Evolutionary conservation across 108 stramenopile genomes (phyloP).

Genomic region (Nitzschia putrida): DNA sequence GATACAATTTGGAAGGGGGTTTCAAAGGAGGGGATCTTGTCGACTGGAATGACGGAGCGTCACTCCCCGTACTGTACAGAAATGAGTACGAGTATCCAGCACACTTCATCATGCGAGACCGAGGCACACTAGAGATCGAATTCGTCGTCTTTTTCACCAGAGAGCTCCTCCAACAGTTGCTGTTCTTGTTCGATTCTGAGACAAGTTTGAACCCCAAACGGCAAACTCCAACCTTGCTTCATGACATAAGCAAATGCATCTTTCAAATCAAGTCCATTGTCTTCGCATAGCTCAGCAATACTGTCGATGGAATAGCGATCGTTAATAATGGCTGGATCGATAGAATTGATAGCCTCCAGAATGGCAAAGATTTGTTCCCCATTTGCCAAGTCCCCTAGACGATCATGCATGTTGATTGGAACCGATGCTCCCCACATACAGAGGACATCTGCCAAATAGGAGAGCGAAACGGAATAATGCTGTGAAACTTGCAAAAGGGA

Average conservation of each 20-base stretch:
- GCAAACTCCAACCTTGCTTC: constrained; percentile 83
- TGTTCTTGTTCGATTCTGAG: constrained; percentile 83
- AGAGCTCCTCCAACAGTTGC: constrained; percentile 59
- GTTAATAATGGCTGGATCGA: constrained; percentile 72
- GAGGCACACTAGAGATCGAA: constrained; percentile 21
- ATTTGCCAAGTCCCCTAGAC: constrained; percentile 85
- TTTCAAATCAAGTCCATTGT: constrained; percentile 72
- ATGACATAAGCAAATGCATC: constrained; percentile 79
- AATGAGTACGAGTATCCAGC: too few relatives aligned
- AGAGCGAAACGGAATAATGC: constrained; percentile 79
- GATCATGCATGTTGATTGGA: constrained; percentile 67
- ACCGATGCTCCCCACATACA: constrained; percentile 78
- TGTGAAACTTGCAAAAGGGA: constrained; percentile 73
- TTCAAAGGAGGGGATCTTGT: too few relatives aligned
- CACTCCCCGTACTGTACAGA: too few relatives aligned
- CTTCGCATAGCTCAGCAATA: constrained; percentile 62
- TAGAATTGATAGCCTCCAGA: constrained; percentile 79
- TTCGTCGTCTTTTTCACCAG: background rate
- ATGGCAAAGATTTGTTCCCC: constrained; percentile 88
- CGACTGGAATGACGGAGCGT: too few relatives aligned
- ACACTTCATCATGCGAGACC: too few relatives aligned
- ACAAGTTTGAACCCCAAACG: constrained; percentile 83
- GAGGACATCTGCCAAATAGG: constrained; percentile 83
- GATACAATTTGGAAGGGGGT: too few relatives aligned
- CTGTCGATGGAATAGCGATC: constrained; percentile 75